Evolutionary conservation across 1,284 basidiomycete genomes (phyloP).

Genomic region (Heterobasidion occidentale): DNA sequence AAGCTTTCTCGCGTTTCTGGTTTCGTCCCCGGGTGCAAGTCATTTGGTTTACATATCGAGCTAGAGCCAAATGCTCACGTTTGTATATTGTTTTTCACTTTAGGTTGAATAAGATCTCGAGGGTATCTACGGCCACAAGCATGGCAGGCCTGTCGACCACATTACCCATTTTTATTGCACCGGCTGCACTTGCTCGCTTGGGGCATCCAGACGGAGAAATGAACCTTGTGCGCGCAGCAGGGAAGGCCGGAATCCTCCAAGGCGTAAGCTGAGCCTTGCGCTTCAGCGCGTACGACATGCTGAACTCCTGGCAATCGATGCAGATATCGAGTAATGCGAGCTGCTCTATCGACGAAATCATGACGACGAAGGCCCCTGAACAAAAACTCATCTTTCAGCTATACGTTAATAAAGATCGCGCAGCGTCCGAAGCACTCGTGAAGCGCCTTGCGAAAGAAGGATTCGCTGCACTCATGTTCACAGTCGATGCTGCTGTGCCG

Average conservation of each 20-base stretch:
- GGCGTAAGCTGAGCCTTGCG: conserved; percentile 30
- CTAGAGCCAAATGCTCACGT: neutral
- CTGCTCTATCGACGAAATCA: conserved; percentile 50
- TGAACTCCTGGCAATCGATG: neutral
- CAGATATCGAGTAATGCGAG: conserved; percentile 44
- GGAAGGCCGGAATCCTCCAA: conserved; percentile 48
- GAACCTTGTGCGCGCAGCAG: conserved; percentile 49
- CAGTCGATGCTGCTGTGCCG: conserved; percentile 60
- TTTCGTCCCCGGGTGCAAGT: conserved; percentile 40
- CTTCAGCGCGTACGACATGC: neutral
- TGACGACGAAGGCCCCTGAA: conserved; percentile 34
- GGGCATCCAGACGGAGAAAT: conserved; percentile 61
- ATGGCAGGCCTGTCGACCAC: conserved; percentile 34
- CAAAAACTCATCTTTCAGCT: conserved; percentile 48
- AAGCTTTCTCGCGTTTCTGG: conserved; percentile 38
- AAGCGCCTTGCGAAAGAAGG: conserved; percentile 41
- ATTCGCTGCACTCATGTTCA: conserved; percentile 48
- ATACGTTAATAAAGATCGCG: conserved; percentile 51
- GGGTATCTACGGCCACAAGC: conserved; percentile 24
- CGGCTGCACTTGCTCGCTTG: conserved; percentile 52
- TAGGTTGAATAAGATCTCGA: conserved; percentile 25
- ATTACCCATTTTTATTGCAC: conserved; percentile 46
- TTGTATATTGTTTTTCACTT: neutral
- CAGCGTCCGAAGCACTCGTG: conserved; percentile 45
- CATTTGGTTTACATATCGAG: neutral